Evolutionary conservation across 2,329 filamentous ascomycete genomes (phyloP).

Genomic region (Leptographium flavum): DNA sequence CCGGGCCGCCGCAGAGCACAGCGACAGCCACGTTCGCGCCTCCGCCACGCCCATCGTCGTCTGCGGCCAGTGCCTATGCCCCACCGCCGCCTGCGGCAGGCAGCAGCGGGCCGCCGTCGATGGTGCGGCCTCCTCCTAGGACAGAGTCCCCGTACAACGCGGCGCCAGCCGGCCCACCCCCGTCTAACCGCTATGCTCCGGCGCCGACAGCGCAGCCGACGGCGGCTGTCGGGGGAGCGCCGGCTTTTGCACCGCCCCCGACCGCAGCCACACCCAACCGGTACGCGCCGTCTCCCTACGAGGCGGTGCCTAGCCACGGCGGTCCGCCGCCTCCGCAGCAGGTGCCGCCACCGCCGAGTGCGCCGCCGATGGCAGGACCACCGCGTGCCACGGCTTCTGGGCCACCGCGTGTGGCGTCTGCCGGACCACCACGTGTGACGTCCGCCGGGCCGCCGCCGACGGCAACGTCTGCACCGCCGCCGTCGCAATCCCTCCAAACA

Average conservation of each 20-base stretch:
- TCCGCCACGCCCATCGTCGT: slow-evolving; percentile 39
- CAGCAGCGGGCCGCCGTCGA: slow-evolving; percentile 17
- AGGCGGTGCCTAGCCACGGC: slow-evolving; percentile 24
- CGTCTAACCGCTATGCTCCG: slow-evolving; percentile 63
- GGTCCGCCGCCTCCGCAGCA: slow-evolving; percentile 26
- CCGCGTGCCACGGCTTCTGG: slow-evolving; percentile 21
- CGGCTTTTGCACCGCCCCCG: slow-evolving; percentile 25
- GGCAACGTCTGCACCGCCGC: slow-evolving; percentile 18
- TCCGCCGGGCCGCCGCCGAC: slow-evolving; percentile 27
- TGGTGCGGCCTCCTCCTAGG: slow-evolving; percentile 47
- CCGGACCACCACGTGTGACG: slow-evolving; percentile 17
- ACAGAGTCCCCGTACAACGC: slow-evolving; percentile 78
- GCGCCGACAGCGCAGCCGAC: slow-evolving; percentile 39
- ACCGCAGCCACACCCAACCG: slow-evolving; percentile 20
- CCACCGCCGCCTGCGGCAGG: slow-evolving; percentile 33
- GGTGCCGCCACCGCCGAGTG: slow-evolving; percentile 11
- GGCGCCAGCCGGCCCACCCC: slow-evolving; percentile 55
- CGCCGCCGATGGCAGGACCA: slow-evolving; percentile 16
- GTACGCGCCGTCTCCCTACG: slow-evolving; percentile 46
- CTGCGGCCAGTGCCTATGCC: slow-evolving; percentile 47
- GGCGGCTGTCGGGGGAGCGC: neutral
- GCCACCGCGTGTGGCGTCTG: slow-evolving; percentile 22
- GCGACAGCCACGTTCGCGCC: slow-evolving; percentile 30
- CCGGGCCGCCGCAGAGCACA: slow-evolving; percentile 32
- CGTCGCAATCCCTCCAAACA: neutral